Percentiles rank a stretch among this genome's conserved stretches.
Conservation (phyloP, 352 stramenopile genomes). For the Hyaloperonospora brassicae region DNA sequence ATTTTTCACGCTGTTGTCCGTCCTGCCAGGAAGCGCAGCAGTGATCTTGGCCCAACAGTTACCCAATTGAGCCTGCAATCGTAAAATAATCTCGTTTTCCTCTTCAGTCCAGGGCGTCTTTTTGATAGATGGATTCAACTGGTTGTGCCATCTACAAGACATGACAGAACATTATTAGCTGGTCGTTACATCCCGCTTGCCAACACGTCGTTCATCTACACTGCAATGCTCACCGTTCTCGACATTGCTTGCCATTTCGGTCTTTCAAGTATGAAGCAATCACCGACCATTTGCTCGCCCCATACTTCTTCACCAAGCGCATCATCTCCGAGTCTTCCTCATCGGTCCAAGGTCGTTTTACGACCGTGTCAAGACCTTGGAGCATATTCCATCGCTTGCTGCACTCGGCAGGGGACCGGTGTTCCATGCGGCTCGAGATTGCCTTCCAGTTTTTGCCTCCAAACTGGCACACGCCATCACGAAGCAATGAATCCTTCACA, state of each 20-base stretch:
- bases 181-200: neutral
- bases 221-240: constrained; percentile 41
- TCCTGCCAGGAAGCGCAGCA: constrained; percentile 90
- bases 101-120: constrained; percentile 70
- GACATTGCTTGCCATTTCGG: constrained; percentile 85
- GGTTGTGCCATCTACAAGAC: constrained; percentile 73
- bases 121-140: constrained; percentile 73
- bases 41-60: constrained; percentile 98
- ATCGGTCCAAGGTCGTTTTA: constrained; percentile 60
- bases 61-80: constrained; percentile 79
- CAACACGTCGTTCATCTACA: neutral
- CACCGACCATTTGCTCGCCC: constrained; percentile 66
- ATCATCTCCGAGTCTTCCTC: constrained; percentile 61
- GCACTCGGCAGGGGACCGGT: constrained; percentile 43
- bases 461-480: constrained; percentile 55
- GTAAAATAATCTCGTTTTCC: constrained; percentile 82
- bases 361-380: constrained; percentile 45
- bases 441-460: constrained; percentile 78
- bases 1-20: constrained; percentile 98
- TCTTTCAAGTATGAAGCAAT: constrained; percentile 78
- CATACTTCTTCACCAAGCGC: constrained; percentile 46
- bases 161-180: neutral
- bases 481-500: constrained; percentile 56
- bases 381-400: constrained; percentile 65
- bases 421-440: constrained; percentile 46